Percentiles rank a stretch among this genome's conserved stretches.
phyloP scores from a whole-genome alignment of 1,284 basidiomycete species.

The Cronartium ribicola region DNA sequence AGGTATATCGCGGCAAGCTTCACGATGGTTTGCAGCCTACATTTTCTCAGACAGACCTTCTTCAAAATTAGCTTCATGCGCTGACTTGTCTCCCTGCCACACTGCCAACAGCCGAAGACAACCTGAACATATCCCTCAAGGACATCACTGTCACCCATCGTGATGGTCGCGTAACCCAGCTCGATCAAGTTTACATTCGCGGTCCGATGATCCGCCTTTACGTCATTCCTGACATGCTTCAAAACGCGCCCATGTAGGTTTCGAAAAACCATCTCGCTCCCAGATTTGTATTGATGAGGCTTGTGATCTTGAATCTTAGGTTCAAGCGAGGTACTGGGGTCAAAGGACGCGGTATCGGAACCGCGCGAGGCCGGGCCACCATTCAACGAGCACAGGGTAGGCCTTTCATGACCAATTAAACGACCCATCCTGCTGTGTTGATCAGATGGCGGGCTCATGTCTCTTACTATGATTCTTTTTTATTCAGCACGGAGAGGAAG shows the following conservation, averaged over 20 bases:
- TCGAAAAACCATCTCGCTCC: not conserved
- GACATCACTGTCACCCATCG: slow-evolving; percentile 97
- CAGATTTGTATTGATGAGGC: not conserved
- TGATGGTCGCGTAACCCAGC: slow-evolving; percentile 96
- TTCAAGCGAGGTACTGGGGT: slow-evolving; percentile 55
- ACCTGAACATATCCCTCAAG: slow-evolving; percentile 90
- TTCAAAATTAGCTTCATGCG: not conserved
- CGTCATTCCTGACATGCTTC: slow-evolving; percentile 98
- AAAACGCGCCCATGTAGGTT: slow-evolving; percentile 94
- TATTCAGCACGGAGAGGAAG: slow-evolving; percentile 34
- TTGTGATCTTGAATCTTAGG: not conserved
- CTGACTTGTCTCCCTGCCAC: not conserved
- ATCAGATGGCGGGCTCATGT: not conserved
- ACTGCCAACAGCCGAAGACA: slow-evolving; percentile 78
- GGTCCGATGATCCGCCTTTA: slow-evolving; percentile 97
- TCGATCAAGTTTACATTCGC: slow-evolving; percentile 98
- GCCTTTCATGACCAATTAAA: not conserved
- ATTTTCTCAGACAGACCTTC: slow-evolving; percentile 9
- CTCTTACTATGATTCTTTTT: not conserved
- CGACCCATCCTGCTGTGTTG: too few relatives aligned
- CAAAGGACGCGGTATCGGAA: slow-evolving; percentile 98
- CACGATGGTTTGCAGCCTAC: slow-evolving; percentile 67
- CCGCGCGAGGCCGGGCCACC: slow-evolving; percentile 91
- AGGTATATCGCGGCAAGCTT: slow-evolving; percentile 93
- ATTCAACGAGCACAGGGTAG: slow-evolving; percentile 68